Conservation (phyloP, 345 rosid genomes). For the Eucalyptus melliodora region DNA sequence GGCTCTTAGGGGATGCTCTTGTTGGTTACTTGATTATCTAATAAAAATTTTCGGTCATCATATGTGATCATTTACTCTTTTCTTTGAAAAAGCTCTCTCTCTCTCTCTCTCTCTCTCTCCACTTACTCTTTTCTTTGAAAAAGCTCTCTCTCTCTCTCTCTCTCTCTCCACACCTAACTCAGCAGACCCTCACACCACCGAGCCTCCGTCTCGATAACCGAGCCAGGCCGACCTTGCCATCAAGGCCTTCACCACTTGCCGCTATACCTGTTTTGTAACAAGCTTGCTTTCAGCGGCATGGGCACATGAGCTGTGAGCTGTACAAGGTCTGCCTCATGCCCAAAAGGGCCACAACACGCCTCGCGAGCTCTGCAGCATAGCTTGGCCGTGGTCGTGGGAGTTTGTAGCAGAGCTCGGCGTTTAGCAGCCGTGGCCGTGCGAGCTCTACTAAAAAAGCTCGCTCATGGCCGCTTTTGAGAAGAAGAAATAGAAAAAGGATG, state of each 20-base stretch:
- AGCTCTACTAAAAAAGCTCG: neutral
- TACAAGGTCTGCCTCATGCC: neutral
- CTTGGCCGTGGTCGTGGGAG: neutral
- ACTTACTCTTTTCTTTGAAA: too few species aligned
- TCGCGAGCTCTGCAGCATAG: neutral
- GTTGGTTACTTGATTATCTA: neutral
- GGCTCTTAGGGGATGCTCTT: neutral
- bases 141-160: too few species aligned
- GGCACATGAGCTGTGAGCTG: neutral
- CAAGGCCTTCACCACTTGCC: neutral
- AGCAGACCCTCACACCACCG: neutral
- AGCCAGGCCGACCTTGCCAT: neutral
- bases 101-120: too few species aligned
- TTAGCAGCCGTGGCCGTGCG: neutral
- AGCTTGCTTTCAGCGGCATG: neutral
- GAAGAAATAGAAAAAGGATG: neutral
- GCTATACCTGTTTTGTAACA: neutral
- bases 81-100: too few species aligned
- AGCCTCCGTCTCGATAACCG: neutral
- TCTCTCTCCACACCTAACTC: neutral
- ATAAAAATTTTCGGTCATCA: neutral
- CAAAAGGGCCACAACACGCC: neutral
- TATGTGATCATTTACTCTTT: neutral
- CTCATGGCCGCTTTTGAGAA: neutral
- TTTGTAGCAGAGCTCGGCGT: neutral